phyloP scores from a whole-genome alignment of 1,284 basidiomycete genomes.

The Volvariella surrecta region DNA sequence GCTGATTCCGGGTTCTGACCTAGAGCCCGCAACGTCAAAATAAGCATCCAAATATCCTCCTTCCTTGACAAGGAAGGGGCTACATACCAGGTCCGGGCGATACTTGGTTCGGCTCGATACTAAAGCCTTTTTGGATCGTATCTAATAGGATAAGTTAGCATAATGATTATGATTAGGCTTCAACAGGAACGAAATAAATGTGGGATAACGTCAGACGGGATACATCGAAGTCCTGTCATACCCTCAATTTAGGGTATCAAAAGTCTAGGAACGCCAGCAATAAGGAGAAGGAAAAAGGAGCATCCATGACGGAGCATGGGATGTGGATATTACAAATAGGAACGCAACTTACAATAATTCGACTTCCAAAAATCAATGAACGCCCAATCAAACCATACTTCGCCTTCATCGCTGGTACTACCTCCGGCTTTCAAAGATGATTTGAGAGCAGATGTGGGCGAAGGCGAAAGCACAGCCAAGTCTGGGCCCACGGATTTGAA shows the following conservation, averaged over 20 bases:
- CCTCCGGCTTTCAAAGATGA: slow-evolving; percentile 27
- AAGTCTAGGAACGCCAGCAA: too few species aligned
- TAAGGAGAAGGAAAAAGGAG: too few species aligned
- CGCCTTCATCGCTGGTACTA: slow-evolving; percentile 53
- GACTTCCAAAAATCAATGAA: slow-evolving; percentile 99
- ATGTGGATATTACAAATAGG: neutral
- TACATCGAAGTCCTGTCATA: too few species aligned
- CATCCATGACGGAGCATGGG: neutral
- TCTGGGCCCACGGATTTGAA: slow-evolving; percentile 89
- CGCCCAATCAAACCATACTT: slow-evolving; percentile 96
- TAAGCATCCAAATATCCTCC: neutral
- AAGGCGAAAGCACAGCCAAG: slow-evolving; percentile 45
- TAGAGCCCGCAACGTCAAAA: slow-evolving; percentile 13
- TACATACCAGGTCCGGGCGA: slow-evolving; percentile 47
- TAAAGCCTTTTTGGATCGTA: slow-evolving; percentile 60
- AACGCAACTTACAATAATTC: slow-evolving; percentile 74
- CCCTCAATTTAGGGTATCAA: too few species aligned
- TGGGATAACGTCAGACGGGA: neutral
- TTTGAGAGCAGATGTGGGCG: slow-evolving; percentile 27
- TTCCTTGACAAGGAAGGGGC: slow-evolving; percentile 1
- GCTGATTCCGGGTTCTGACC: slow-evolving; percentile 71
- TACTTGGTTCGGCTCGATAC: slow-evolving; percentile 53
- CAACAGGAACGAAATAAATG: slow-evolving; percentile 5
- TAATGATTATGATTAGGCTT: slow-evolving; percentile 3
- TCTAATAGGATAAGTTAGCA: slow-evolving; percentile 28